Evolutionary conservation across 805 yeast species (phyloP).

Genomic region (Sungouiozyma intestinalis): DNA sequence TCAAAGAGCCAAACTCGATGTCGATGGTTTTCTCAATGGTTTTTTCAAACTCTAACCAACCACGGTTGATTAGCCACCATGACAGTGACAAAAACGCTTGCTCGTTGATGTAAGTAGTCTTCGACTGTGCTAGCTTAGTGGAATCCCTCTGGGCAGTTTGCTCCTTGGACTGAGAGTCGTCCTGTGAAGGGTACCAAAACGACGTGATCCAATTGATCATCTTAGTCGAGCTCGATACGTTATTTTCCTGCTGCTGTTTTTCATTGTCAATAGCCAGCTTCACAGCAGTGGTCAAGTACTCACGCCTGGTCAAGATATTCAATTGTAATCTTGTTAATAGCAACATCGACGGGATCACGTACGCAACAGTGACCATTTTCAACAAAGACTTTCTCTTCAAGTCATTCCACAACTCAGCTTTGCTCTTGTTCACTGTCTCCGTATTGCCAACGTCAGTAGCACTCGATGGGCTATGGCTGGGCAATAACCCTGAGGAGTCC

Average conservation of each 20-base stretch:
- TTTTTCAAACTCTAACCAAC: constrained; percentile 54
- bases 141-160: too few species aligned
- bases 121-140: neutral
- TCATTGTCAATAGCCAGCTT: constrained; percentile 40
- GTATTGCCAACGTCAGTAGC: constrained; percentile 6
- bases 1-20: constrained; percentile 48
- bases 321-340: constrained; percentile 76
- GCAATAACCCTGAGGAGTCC: neutral
- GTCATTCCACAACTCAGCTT: constrained; percentile 73
- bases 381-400: constrained; percentile 66
- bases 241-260: constrained; percentile 9
- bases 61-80: constrained; percentile 90
- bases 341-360: constrained; percentile 58
- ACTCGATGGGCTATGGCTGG: too few species aligned
- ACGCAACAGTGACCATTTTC: constrained; percentile 59
- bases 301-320: constrained; percentile 78
- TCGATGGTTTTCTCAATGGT: constrained; percentile 48
- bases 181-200: constrained; percentile 1
- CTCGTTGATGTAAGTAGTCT: constrained; percentile 41
- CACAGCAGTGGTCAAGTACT: constrained; percentile 71
- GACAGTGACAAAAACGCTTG: constrained; percentile 78
- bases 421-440: constrained; percentile 28
- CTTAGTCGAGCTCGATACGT: neutral
- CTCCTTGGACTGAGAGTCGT: too few species aligned
- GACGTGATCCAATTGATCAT: constrained; percentile 4